Evolutionary conservation across 73 alveolate genomes (phyloP).

Genomic region (Tetrahymena borealis): DNA sequence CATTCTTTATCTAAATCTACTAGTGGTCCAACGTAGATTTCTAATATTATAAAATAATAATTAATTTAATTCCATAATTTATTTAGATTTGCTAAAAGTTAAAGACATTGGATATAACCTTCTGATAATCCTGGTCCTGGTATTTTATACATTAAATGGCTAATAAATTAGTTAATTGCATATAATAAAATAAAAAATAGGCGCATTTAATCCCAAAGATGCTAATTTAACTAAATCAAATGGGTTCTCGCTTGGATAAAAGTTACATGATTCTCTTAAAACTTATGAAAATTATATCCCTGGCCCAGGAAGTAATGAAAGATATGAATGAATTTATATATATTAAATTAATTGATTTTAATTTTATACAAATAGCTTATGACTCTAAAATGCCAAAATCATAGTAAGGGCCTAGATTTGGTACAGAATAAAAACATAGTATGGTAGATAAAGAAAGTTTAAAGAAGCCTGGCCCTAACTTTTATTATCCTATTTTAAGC

Average conservation of each 20-base stretch:
- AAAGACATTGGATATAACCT: background rate
- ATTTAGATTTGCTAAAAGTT: background rate
- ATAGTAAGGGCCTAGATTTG: background rate
- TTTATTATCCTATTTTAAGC: background rate
- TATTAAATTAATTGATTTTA: background rate
- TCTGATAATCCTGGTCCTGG: constrained; percentile 1
- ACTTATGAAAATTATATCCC: background rate
- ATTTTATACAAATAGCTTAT: background rate
- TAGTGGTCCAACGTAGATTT: background rate
- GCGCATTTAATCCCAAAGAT: too few species aligned
- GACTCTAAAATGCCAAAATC: background rate
- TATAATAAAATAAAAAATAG: too few species aligned
- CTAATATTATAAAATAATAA: background rate
- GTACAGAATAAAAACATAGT: background rate
- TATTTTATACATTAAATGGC: too few species aligned
- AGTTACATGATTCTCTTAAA: background rate
- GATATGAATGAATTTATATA: background rate
- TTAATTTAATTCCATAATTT: background rate
- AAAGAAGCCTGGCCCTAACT: background rate
- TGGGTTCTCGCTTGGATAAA: background rate
- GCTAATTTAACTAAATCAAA: too few species aligned
- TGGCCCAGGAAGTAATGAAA: background rate
- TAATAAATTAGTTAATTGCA: too few species aligned
- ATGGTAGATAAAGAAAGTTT: background rate
- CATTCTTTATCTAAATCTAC: background rate